These are phyloP conservation scores for Penicillium rolfsii DNA, from an alignment of 2,329 filamentous ascomycete genomes.

Conservation along the genomic window DNA sequence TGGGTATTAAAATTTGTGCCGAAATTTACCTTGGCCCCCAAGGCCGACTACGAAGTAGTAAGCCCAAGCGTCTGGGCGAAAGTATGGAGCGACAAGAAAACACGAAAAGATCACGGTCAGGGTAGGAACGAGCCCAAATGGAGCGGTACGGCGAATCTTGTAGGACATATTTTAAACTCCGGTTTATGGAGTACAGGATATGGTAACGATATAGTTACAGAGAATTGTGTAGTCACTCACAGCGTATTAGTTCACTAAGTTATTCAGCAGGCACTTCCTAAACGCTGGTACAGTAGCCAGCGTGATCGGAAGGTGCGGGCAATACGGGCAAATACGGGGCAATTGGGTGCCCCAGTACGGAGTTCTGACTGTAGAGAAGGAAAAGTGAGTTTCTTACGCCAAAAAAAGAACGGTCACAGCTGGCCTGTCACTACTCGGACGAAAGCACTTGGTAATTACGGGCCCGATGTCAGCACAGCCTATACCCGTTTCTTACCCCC, in stretches of 20 bases:
- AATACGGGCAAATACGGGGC: background rate
- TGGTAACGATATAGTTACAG: background rate
- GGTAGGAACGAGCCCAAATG: background rate
- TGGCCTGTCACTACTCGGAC: background rate
- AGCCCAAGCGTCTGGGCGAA: slow-evolving; percentile 4
- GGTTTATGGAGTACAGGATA: background rate
- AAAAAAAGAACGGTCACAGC: background rate
- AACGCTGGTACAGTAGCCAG: background rate
- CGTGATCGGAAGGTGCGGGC: background rate
- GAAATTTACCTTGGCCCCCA: slow-evolving; percentile 15
- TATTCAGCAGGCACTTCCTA: background rate
- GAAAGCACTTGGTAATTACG: slow-evolving; percentile 19
- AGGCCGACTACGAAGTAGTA: background rate
- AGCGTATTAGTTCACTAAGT: background rate
- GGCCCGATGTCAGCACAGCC: slow-evolving; percentile 20
- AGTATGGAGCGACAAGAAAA: slow-evolving; percentile 1
- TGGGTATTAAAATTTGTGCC: background rate
- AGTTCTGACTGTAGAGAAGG: background rate
- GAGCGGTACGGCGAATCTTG: background rate
- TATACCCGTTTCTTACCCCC: slow-evolving; percentile 27
- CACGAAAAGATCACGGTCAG: background rate
- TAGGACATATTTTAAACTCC: background rate
- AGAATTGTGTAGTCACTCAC: background rate
- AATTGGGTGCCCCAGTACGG: background rate
- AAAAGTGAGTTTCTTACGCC: too few species aligned